Evolutionary conservation across 2,329 filamentous ascomycete genomes (phyloP), one percentile per base, ranked within the genome.

Genomic region (Xylaria sp.): DNA sequence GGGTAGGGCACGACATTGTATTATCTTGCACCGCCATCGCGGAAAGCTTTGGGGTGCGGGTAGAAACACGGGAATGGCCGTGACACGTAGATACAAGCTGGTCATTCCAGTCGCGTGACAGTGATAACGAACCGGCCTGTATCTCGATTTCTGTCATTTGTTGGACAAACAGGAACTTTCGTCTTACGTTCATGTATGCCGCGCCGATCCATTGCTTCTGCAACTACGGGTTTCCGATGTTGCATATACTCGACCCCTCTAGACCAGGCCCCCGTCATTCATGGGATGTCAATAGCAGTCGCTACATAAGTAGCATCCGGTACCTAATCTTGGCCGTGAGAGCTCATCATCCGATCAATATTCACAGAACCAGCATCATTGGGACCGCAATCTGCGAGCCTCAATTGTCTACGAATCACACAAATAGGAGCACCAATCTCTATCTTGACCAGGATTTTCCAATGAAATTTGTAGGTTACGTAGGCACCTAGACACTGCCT

Each of bases 61-160:
- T n/a, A 19, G 47, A 37, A 19, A 31, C 21, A 13, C 13, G 33
- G 19, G 51, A 48, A 51, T 25, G n/a, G n/a, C 13, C 17, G 41
- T 43, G 49, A 35, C 19, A 49, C 31, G n/a, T 31, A 13, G n/a
- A 17, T 29, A 29, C 43, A 10, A 21, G 21, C 19, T 19, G 17
- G 21, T 41, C 25, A 15, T 23, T 17, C n/a, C 25, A 21, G 33
- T 41, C 38, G 25, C 37, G 33, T 62, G 62, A 55, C 54, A 13
- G 15, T n/a, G 25, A 58, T 54, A 49, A 64, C 48, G 43, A 46
- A 29, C 53, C 37, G 38, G 33, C 17, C 23, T 44, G 49, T 56
- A 62, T 66, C 64, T 65, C 64, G n/a, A 67, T 67, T 63, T 58
- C 57, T 53, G 54, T 55, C 43, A 48, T 35, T 40, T 49, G 63